phyloP scores from a whole-genome alignment of 2,329 filamentous ascomycete genomes.

The Capronia americana region DNA sequence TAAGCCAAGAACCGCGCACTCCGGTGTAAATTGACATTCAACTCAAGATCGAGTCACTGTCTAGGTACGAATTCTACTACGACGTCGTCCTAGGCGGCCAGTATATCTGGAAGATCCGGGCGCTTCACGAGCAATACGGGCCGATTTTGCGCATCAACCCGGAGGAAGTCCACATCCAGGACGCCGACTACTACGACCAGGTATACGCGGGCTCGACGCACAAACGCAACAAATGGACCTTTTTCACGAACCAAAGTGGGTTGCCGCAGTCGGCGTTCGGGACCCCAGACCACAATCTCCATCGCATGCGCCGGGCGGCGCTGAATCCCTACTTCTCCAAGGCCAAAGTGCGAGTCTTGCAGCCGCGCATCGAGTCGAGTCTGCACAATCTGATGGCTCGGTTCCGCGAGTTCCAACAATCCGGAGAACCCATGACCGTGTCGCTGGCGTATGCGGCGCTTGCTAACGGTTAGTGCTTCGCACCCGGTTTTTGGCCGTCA shows the following conservation, averaged over 20 bases:
- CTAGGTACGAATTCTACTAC: conserved; percentile 40
- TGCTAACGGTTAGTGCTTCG: conserved; percentile 19
- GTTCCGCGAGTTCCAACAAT: conserved; percentile 14
- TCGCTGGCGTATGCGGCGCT: conserved; percentile 23
- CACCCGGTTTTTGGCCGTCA: no score
- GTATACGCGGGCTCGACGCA: conserved; percentile 34
- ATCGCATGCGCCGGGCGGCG: conserved; percentile 35
- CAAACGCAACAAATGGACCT: conserved; percentile 37
- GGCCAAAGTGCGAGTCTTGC: conserved; percentile 14
- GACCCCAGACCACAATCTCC: conserved; percentile 35
- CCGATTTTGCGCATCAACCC: conserved; percentile 40
- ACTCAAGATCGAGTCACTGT: conserved; percentile 4
- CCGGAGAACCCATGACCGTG: conserved; percentile 16
- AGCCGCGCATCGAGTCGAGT: conserved; percentile 24
- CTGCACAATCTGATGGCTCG: conserved; percentile 21
- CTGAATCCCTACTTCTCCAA: conserved; percentile 40
- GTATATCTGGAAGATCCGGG: conserved; percentile 34
- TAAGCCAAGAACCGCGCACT: conserved; percentile 36
- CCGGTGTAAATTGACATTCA: neutral
- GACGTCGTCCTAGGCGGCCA: conserved; percentile 33
- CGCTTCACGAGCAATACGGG: conserved; percentile 38
- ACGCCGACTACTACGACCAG: conserved; percentile 34
- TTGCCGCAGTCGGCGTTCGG: conserved; percentile 26
- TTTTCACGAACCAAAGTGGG: conserved; percentile 27
- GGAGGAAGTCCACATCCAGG: conserved; percentile 38